Conservation (phyloP, 352 stramenopile genomes). For the Plasmopara viticola region DNA sequence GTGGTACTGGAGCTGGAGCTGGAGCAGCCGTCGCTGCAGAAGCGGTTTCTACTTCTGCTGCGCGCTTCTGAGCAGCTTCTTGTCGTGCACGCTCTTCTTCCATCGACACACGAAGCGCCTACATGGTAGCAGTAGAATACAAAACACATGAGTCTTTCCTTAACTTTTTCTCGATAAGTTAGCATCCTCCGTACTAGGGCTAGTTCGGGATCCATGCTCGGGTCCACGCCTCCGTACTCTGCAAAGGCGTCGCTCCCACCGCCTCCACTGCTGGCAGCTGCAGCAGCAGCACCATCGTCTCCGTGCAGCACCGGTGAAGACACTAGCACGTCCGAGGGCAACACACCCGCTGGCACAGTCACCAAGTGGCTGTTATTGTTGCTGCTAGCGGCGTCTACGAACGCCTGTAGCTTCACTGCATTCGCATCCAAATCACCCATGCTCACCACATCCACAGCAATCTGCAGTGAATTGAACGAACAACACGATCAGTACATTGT, state of each 20-base stretch:
- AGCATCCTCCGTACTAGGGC: conserved; percentile 81
- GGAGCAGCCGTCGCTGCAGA: conserved; percentile 32
- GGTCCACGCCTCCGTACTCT: conserved; percentile 96
- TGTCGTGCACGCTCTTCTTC: conserved; percentile 96
- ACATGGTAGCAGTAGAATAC: background rate
- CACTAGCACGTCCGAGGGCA: conserved; percentile 97
- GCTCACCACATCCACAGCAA: conserved; percentile 96
- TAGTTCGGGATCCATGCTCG: conserved; percentile 98
- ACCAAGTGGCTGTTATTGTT: conserved; percentile 95
- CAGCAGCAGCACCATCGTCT: conserved; percentile 63
- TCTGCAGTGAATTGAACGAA: conserved; percentile 28
- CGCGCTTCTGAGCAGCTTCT: conserved; percentile 89
- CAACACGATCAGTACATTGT: background rate
- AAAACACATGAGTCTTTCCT: conserved; percentile 8
- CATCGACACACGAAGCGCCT: conserved; percentile 95
- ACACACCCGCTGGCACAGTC: conserved; percentile 92
- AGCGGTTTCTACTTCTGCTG: conserved; percentile 77
- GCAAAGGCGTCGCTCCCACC: conserved; percentile 74
- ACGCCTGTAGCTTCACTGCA: conserved; percentile 81
- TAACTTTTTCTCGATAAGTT: background rate
- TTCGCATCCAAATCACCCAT: conserved; percentile 95
- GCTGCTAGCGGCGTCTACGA: conserved; percentile 91
- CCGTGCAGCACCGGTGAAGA: conserved; percentile 92
- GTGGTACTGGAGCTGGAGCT: background rate
- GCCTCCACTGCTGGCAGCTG: conserved; percentile 19